A percentile compares a stretch with the other conserved stretches of the same genome.
Conservation (phyloP, 257 asterid species). For the Dorcoceras hygrometricum region DNA sequence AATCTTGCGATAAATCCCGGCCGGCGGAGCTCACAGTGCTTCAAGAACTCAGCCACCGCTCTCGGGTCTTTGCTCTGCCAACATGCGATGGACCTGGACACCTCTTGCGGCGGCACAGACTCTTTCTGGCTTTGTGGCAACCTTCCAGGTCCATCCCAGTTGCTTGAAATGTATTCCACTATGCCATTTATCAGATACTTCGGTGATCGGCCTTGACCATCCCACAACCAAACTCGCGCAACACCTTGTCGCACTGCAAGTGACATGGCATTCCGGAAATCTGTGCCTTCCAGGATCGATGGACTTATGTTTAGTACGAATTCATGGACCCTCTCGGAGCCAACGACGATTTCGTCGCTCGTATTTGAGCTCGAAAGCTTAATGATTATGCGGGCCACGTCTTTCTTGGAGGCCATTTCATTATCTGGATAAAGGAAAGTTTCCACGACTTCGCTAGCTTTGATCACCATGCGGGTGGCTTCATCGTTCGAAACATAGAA, state of each 20-base stretch:
- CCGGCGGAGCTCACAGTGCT: slow-evolving; percentile 35
- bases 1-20: slow-evolving; percentile 59
- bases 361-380: slow-evolving; percentile 35
- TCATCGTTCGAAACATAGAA: slow-evolving; percentile 59
- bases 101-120: neutral
- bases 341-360: slow-evolving; percentile 22
- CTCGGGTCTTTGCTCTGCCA: slow-evolving; percentile 32
- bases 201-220: slow-evolving; percentile 42
- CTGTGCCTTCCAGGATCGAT: slow-evolving; percentile 31
- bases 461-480: slow-evolving; percentile 42
- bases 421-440: slow-evolving; percentile 37
- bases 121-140: too few species aligned
- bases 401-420: slow-evolving; percentile 30
- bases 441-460: slow-evolving; percentile 47
- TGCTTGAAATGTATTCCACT: slow-evolving; percentile 36
- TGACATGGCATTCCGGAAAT: slow-evolving; percentile 30
- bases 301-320: slow-evolving; percentile 41
- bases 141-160: neutral
- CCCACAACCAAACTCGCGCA: slow-evolving; percentile 59
- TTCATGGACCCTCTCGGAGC: slow-evolving; percentile 17
- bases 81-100: slow-evolving; percentile 1
- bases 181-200: slow-evolving; percentile 45
- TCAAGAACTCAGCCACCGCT: slow-evolving; percentile 44
- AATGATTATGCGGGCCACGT: slow-evolving; percentile 33
- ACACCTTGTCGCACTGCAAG: slow-evolving; percentile 43